phyloP scores from a whole-genome alignment of 2,329 filamentous ascomycete genomes.

The Epichloe coenophiala region DNA sequence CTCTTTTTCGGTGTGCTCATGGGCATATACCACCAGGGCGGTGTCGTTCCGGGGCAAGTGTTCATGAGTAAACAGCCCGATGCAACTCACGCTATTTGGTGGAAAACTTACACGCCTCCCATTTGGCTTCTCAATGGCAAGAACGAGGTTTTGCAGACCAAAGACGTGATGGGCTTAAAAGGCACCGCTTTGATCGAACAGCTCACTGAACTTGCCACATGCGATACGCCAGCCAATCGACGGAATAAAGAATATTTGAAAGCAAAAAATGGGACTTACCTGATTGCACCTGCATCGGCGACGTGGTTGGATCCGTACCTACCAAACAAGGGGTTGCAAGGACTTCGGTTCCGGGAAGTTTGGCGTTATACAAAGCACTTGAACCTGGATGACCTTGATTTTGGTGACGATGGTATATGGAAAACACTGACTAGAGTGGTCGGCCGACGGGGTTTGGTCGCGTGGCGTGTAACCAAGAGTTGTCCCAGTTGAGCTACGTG shows the following conservation, averaged over 20 bases:
- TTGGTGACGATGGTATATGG: conserved; percentile 63
- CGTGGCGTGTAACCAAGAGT: conserved; percentile 53
- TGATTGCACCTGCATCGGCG: conserved; percentile 62
- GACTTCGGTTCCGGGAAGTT: conserved; percentile 52
- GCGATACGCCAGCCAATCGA: conserved; percentile 43
- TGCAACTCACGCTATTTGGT: conserved; percentile 62
- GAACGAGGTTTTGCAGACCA: conserved; percentile 56
- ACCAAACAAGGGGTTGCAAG: conserved; percentile 42
- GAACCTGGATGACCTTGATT: conserved; percentile 70
- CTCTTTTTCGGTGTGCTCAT: conserved; percentile 53
- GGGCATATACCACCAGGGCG: conserved; percentile 73
- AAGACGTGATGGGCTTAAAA: conserved; percentile 61
- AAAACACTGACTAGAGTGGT: conserved; percentile 55
- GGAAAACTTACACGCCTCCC: conserved; percentile 75
- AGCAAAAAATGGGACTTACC: conserved; percentile 49
- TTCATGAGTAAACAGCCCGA: conserved; percentile 59
- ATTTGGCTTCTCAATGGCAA: conserved; percentile 69
- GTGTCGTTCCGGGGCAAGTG: conserved; percentile 61
- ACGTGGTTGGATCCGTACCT: conserved; percentile 54
- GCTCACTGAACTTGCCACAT: conserved; percentile 46
- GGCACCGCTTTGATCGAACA: conserved; percentile 46
- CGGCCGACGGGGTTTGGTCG: conserved; percentile 45
- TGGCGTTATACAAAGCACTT: conserved; percentile 57
- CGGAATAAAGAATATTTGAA: conserved; percentile 43
- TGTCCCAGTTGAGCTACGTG: conserved; percentile 19